Evolutionary conservation across 495 filamentous ascomycete species (phyloP), one percentile per base, ranked within the genome.

Genomic region (Aspergillus leporis): DNA sequence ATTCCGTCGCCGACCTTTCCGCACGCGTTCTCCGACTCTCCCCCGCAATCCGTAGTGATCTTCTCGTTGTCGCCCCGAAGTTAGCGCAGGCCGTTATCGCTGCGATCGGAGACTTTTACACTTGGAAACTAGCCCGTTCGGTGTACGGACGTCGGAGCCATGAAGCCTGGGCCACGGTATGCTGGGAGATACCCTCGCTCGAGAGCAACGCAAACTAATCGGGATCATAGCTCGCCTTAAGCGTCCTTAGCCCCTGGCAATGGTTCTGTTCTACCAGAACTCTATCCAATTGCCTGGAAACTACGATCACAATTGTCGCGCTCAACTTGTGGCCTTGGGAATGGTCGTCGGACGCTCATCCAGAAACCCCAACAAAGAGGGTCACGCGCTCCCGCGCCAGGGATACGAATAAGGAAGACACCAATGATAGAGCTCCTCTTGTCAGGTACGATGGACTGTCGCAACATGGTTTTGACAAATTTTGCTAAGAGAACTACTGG

Each of bases 201-300:
- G 43, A 47, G 7, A 23, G 23, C 43, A n/a, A 3, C 43, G 43
- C 13, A 51, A 36, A 45, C 58, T 64, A 55, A 64, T 52, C 8
- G 30, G 51, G 50, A 49, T 51, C 45, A 43, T 67, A 82, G 79
- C 71, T 83, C 53, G 69, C 84, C 25, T 81, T 95, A 71, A 88
- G 89, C 2, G 73, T 92, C 31, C 73, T 89, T 61, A 98, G 86
- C 67, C 92, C 94, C 18, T 99, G 95, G 91, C 92, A 97, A 70
- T 99, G 89, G 89, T 97, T 95, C 71, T 95, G 89, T 70, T 92
- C 93, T 0, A 95, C 91, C 2, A 83, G 94, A 56, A 96, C 94
- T 0, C 84, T 99, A 53, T 97, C 92, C 41, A 99, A 98, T 74
- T 94, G 87, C 55, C 75, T 97, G 9, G 94, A 99, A 77, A 95